phyloP scores from a whole-genome alignment of 805 yeast species.

The Teunomyces atbi region DNA sequence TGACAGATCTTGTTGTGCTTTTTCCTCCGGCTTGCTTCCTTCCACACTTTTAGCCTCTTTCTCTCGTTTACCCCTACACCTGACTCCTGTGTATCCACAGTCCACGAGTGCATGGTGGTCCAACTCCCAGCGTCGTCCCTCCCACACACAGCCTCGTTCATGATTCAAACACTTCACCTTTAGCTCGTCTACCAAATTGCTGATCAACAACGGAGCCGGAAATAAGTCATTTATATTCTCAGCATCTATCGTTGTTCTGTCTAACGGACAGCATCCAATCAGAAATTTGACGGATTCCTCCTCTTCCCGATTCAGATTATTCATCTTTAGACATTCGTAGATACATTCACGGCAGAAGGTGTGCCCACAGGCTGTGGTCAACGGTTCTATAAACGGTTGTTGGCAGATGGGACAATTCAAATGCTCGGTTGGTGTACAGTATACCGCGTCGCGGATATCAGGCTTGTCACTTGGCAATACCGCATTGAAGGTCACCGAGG shows the following conservation, averaged over 20 bases:
- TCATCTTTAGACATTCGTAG: slow-evolving; percentile 25
- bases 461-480: slow-evolving; percentile 16
- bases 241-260: slow-evolving; percentile 48
- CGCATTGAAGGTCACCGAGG: slow-evolving; percentile 16
- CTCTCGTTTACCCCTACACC: slow-evolving; percentile 25
- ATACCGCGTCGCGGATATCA: slow-evolving; percentile 30
- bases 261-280: slow-evolving; percentile 54
- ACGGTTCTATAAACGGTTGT: slow-evolving; percentile 58
- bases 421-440: slow-evolving; percentile 28
- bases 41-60: background rate
- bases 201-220: slow-evolving; percentile 57
- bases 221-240: slow-evolving; percentile 32
- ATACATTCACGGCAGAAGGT: slow-evolving; percentile 16
- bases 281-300: slow-evolving; percentile 7
- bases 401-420: slow-evolving; percentile 64
- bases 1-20: slow-evolving; percentile 5
- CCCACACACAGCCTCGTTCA: slow-evolving; percentile 55
- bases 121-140: slow-evolving; percentile 58
- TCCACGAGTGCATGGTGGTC: slow-evolving; percentile 44
- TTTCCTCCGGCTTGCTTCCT: background rate
- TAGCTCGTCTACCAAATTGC: slow-evolving; percentile 62
- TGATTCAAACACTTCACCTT: slow-evolving; percentile 53
- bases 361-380: slow-evolving; percentile 44
- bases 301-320: slow-evolving; percentile 14
- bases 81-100: slow-evolving; percentile 37